Evolutionary conservation across 768 basidiomycete species (phyloP), one percentile per base, ranked within the genome.

Genomic region (Psilocybe subaeruginosa): DNA sequence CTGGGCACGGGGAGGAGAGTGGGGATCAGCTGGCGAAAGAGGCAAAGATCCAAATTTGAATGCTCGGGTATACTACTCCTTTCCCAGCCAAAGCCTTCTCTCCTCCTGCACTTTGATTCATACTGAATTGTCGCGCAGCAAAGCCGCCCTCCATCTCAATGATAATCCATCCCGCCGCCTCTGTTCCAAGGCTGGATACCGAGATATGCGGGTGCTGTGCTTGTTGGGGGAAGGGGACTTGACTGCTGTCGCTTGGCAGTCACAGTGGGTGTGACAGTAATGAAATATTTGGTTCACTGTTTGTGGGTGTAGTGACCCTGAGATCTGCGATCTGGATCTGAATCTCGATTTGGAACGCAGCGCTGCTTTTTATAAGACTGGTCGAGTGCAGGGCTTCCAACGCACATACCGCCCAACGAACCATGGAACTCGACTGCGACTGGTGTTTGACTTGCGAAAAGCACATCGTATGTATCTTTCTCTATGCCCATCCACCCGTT

Each of bases 381-480:
- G 8, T 3, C 5, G 4, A 23, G 46, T 23, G 49, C 65, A 53
- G 63, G 54, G 64, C 65, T 64, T 58, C 68, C 66, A 50, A 59
- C 62, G 16, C 49, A 55, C 71, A 57, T 51, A 17, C 50, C 37
- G 64, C 57, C 68, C 63, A 54, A 45, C 48, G 11, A 53, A 69
- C 66, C 60, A 69, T 68, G 66, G 72, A 74, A 67, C 81, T 82
- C 65, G 84, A 89, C 77, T 80, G 82, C 65, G 84, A 89, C 77
- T 89, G 87, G 86, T 92, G 90, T 71, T 77, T 91, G 65, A 77
- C 79, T 58, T 92, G 90, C 78, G 79, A 81, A 65, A 79, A 81
- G 64, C 82, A 80, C 65, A 73, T 87, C 64, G 89, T 85, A 71
- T 39, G 85, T 83, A 57, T 49, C 41, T 60, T 56, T 45, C 23